Conservation (phyloP, 2,329 filamentous ascomycete species). For the Exophiala spinifera region DNA sequence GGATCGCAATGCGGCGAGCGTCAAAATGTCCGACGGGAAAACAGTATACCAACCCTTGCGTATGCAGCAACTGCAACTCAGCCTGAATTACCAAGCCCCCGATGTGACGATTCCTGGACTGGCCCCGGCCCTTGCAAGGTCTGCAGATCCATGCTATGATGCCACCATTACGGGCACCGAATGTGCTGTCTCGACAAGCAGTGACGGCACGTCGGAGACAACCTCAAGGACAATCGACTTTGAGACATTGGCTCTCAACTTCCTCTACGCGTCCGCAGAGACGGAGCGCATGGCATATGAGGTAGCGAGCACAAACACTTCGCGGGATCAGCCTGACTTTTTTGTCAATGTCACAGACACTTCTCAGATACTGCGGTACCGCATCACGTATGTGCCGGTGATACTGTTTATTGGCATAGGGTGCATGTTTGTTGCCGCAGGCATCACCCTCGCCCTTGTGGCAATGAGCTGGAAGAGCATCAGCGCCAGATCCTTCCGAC, state of each 20-base stretch:
- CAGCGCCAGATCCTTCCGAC: background rate
- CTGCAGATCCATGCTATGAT: conserved; percentile 1
- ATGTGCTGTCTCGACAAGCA: background rate
- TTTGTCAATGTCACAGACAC: conserved; percentile 9
- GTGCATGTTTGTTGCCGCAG: background rate
- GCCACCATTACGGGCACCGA: background rate
- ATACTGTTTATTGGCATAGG: conserved; percentile 16
- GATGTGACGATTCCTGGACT: conserved; percentile 1
- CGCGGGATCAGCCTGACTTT: conserved; percentile 4
- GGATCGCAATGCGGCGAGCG: background rate
- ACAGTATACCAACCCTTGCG: background rate
- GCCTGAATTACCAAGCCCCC: conserved; percentile 2
- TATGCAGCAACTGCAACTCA: conserved; percentile 2
- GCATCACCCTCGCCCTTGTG: conserved; percentile 2
- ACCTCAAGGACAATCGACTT: background rate
- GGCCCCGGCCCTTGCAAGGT: background rate
- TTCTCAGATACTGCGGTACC: conserved; percentile 9
- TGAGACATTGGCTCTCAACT: background rate
- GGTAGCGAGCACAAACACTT: conserved; percentile 8
- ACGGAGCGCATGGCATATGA: conserved; percentile 23
- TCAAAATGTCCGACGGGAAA: background rate
- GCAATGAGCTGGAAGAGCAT: background rate
- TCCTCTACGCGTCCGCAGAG: conserved; percentile 23
- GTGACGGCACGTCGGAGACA: background rate
- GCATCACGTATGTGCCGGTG: conserved; percentile 25